Evolutionary conservation across 345 rosid genomes (phyloP).

Genomic region (Microthlaspi erraticum): DNA sequence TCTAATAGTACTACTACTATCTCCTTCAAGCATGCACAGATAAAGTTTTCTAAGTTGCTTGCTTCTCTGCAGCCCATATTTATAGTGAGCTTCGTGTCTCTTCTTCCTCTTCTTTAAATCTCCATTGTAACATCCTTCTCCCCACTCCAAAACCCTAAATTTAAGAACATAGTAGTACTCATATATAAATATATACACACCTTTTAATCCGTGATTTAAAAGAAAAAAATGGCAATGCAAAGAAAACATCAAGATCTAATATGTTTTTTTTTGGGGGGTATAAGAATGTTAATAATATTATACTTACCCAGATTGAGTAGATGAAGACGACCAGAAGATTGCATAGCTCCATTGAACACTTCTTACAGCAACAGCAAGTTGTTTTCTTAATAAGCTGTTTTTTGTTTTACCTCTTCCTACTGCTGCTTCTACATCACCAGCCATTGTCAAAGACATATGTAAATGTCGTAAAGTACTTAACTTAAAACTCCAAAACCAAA

Average conservation of each 20-base stretch:
- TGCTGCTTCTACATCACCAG: slow-evolving; percentile 43
- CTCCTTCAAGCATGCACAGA: slow-evolving; percentile 62
- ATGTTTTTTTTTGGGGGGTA: neutral
- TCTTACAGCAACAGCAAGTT: slow-evolving; percentile 83
- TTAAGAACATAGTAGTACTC: neutral
- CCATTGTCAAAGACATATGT: slow-evolving; percentile 51
- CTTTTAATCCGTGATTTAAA: slow-evolving; percentile 15
- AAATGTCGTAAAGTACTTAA: slow-evolving; percentile 6
- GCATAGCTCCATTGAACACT: slow-evolving; percentile 96
- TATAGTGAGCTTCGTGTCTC: slow-evolving; percentile 51
- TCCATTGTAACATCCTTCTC: slow-evolving; percentile 90
- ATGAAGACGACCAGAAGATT: slow-evolving; percentile 85
- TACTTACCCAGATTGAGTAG: slow-evolving; percentile 67
- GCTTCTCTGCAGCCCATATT: slow-evolving; percentile 77
- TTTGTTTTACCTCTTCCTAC: slow-evolving; percentile 46
- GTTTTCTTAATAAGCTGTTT: slow-evolving; percentile 55
- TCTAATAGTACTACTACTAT: slow-evolving; percentile 49
- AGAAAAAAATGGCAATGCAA: slow-evolving; percentile 20
- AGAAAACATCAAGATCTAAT: slow-evolving; percentile 21
- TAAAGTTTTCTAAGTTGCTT: slow-evolving; percentile 80
- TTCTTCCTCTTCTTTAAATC: slow-evolving; percentile 94
- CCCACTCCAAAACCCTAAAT: slow-evolving; percentile 79
- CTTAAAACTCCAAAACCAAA: slow-evolving; percentile 14
- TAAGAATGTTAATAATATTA: neutral
- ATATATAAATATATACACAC: neutral